Conservation (phyloP, 176 grass and related monocot genomes). For the Typha latifolia region DNA sequence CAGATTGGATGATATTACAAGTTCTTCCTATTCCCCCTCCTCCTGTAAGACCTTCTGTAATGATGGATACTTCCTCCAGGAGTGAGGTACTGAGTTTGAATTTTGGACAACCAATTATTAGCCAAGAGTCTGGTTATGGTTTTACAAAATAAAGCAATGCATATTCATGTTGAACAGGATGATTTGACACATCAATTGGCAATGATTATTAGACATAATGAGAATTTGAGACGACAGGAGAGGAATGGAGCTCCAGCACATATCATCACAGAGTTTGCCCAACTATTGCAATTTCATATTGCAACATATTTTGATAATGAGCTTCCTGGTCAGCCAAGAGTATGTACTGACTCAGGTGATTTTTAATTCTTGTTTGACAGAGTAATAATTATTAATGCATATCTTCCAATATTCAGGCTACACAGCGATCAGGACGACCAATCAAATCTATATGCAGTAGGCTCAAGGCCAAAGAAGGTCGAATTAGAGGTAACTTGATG, state of each 20-base stretch:
- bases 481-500: conserved; percentile 99
- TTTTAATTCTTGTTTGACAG: background rate
- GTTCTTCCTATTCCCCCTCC: conserved; percentile 94
- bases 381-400: background rate
- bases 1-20: conserved; percentile 99
- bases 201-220: conserved; percentile 97
- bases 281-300: conserved; percentile 93
- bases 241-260: conserved; percentile 98
- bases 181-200: conserved; percentile 97
- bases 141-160: background rate
- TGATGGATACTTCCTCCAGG: conserved; percentile 99
- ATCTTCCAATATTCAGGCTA: conserved; percentile 46
- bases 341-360: conserved; percentile 12
- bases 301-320: conserved; percentile 99
- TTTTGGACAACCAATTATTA: background rate
- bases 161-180: conserved; percentile 43
- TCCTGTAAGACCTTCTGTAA: conserved; percentile 97
- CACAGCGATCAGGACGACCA: conserved; percentile 87
- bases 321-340: conserved; percentile 89
- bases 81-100: conserved; percentile 49
- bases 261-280: conserved; percentile 97
- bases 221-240: conserved; percentile 92
- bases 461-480: conserved; percentile 94
- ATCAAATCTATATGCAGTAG: conserved; percentile 99
- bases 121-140: background rate